Percentiles rank a stretch among this genome's conserved stretches.
These are phyloP conservation scores for Verticillium nubilum DNA, from an alignment of 2,329 filamentous ascomycete genomes.

Conservation along the genomic window DNA sequence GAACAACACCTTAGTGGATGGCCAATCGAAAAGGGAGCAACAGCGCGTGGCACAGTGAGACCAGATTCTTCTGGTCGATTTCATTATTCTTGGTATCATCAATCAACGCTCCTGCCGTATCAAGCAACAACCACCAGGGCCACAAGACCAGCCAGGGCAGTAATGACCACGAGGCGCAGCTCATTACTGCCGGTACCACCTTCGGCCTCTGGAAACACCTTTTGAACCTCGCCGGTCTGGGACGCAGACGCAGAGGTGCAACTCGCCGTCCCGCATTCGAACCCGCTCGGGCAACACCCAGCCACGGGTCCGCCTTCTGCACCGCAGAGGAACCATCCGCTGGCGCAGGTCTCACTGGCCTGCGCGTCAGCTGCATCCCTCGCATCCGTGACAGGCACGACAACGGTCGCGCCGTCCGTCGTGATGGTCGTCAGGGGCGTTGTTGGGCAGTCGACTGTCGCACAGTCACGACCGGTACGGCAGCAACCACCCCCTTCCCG, in stretches of 20 bases:
- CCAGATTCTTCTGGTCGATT: background rate
- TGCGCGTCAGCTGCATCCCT: slow-evolving; percentile 32
- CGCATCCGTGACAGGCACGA: slow-evolving; percentile 51
- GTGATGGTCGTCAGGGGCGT: slow-evolving; percentile 57
- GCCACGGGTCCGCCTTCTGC: slow-evolving; percentile 53
- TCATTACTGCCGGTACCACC: background rate
- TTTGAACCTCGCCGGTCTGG: slow-evolving; percentile 52
- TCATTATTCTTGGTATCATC: background rate
- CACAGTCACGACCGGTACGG: slow-evolving; percentile 79
- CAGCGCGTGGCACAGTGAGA: background rate
- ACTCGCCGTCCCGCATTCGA: slow-evolving; percentile 64
- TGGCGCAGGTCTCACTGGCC: slow-evolving; percentile 55
- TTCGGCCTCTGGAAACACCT: slow-evolving; percentile 34
- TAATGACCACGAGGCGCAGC: background rate
- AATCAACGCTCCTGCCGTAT: background rate
- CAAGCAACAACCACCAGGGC: background rate
- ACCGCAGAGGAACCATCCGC: slow-evolving; percentile 72
- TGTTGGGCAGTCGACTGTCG: slow-evolving; percentile 70
- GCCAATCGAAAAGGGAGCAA: no score
- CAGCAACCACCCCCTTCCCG: slow-evolving; percentile 82
- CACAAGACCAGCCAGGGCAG: background rate
- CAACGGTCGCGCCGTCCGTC: slow-evolving; percentile 63
- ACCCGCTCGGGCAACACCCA: slow-evolving; percentile 81
- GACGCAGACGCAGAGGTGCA: slow-evolving; percentile 55
- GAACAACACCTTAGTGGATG: no score